Evolutionary conservation across 306 rosid species (phyloP).

Genomic region (Cucurbita maxima): DNA sequence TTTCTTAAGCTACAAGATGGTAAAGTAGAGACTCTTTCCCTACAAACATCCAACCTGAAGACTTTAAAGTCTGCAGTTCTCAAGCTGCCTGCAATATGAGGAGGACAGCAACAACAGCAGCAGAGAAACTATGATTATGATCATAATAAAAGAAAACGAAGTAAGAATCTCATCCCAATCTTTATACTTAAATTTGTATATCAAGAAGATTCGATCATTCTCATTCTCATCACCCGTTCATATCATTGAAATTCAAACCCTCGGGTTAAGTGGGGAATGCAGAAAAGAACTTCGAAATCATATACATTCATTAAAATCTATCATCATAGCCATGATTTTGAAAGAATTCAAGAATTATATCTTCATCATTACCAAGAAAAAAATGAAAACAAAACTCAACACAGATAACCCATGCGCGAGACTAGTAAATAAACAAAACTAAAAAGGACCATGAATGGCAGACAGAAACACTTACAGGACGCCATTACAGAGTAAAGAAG

Average conservation of each 20-base stretch:
- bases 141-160: neutral
- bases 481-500: neutral
- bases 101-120: neutral
- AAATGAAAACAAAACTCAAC: neutral
- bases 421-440: neutral
- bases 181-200: neutral
- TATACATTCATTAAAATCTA: neutral
- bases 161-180: neutral
- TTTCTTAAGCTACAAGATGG: slow-evolving; percentile 28
- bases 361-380: neutral
- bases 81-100: slow-evolving; percentile 42
- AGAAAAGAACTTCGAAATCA: neutral
- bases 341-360: neutral
- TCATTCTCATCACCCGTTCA: neutral
- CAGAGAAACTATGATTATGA: neutral
- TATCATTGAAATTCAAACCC: neutral
- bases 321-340: neutral
- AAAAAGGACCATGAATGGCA: neutral
- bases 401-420: neutral
- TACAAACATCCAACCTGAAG: slow-evolving; percentile 25
- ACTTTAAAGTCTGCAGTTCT: slow-evolving; percentile 31
- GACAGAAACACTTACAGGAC: slow-evolving; percentile 4
- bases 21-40: slow-evolving; percentile 21
- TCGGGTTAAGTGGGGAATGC: neutral
- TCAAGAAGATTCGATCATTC: neutral